phyloP scores from a whole-genome alignment of 2,329 filamentous ascomycete species.

The Aspergillus awamori region DNA sequence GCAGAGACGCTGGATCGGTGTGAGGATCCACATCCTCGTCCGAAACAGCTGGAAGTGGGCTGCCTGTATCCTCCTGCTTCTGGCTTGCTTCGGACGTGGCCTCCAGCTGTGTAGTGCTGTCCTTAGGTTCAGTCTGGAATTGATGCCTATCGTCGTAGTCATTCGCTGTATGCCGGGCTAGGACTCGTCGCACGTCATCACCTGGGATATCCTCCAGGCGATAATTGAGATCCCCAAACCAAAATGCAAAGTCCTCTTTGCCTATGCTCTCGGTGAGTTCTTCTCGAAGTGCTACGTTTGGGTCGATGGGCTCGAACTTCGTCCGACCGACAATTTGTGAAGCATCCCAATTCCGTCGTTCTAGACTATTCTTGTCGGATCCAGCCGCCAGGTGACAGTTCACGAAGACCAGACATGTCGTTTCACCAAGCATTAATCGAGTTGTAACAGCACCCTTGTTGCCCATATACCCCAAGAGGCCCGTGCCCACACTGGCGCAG shows the following conservation, averaged over 20 bases:
- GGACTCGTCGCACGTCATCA: constrained; percentile 81
- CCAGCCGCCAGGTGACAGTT: constrained; percentile 92
- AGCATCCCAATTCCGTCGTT: constrained; percentile 88
- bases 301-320: constrained; percentile 74
- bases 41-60: constrained; percentile 20
- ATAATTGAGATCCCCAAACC: constrained; percentile 97
- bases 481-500: constrained; percentile 82
- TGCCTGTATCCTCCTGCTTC: constrained; percentile 6
- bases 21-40: constrained; percentile 72
- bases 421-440: constrained; percentile 83
- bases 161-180: constrained; percentile 79
- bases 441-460: constrained; percentile 91
- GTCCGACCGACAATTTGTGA: constrained; percentile 75
- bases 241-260: constrained; percentile 91
- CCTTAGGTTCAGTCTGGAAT: constrained; percentile 29
- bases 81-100: constrained; percentile 16
- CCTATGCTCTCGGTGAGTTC: constrained; percentile 66
- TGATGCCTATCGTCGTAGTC: constrained; percentile 66
- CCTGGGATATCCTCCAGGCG: constrained; percentile 84
- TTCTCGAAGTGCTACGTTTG: constrained; percentile 64
- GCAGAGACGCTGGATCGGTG: constrained; percentile 80
- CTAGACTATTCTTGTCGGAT: constrained; percentile 72
- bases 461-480: constrained; percentile 87
- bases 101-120: constrained; percentile 24
- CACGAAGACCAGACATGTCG: constrained; percentile 83